Percentiles rank a stretch among this genome's conserved stretches.
These are phyloP conservation scores for Irpex sp. DNA, from an alignment of 1,284 basidiomycete species.

Conservation along the genomic window DNA sequence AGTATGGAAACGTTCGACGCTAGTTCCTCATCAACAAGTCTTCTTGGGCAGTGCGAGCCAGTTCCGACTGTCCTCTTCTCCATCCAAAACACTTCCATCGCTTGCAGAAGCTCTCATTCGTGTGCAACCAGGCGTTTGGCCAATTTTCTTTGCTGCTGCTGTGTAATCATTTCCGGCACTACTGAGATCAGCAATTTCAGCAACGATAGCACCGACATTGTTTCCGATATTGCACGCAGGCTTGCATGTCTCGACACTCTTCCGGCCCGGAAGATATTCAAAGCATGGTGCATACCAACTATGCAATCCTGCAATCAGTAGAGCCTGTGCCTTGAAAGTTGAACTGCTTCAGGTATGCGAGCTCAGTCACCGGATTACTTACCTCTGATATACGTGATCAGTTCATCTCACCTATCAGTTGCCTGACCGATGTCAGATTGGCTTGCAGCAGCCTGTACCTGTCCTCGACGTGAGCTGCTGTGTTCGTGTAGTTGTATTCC, in stretches of 20 bases:
- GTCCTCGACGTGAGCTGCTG: background rate
- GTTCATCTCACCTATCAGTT: too few relatives aligned
- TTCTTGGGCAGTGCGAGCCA: background rate
- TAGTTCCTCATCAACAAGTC: background rate
- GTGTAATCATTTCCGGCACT: background rate
- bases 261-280: background rate
- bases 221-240: background rate
- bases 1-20: background rate
- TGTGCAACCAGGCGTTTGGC: background rate
- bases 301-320: too few relatives aligned
- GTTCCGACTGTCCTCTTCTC: background rate
- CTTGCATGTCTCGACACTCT: too few relatives aligned
- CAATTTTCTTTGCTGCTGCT: background rate
- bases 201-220: background rate
- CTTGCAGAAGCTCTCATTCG: background rate
- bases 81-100: background rate
- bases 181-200: background rate
- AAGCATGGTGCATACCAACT: too few relatives aligned
- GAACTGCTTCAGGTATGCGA: background rate
- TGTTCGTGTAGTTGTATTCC: background rate
- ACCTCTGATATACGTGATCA: background rate
- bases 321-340: background rate
- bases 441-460: background rate
- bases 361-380: background rate
- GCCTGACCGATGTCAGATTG: background rate